Evolutionary conservation across 2,329 filamentous ascomycete species (phyloP).

Genomic region (Phyllosticta ampelicida): DNA sequence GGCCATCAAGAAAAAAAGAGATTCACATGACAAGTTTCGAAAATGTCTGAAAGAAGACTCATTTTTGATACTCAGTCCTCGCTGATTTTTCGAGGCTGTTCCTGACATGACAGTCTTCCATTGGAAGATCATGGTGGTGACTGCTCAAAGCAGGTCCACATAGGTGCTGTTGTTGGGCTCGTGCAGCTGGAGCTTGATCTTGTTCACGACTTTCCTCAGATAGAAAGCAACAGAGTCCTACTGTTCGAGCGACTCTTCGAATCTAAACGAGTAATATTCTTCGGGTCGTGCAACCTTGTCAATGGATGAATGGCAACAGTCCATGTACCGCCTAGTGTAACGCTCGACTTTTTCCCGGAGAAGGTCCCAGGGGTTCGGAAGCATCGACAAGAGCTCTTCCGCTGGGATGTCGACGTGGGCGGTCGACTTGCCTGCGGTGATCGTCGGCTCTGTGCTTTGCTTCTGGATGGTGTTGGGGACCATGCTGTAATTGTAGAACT

Average conservation of each 20-base stretch:
- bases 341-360: neutral
- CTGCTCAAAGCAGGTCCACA: neutral
- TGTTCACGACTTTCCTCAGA: neutral
- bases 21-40: neutral
- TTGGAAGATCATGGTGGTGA: slow-evolving; percentile 1
- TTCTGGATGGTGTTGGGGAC: neutral
- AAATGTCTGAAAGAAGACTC: neutral
- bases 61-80: neutral
- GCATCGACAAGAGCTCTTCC: neutral
- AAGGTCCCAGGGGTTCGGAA: neutral
- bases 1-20: neutral
- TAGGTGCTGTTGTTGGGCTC: neutral
- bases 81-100: neutral
- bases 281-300: neutral
- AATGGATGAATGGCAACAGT: neutral
- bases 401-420: neutral
- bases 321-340: neutral
- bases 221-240: neutral
- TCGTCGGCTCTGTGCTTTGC: neutral
- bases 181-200: neutral
- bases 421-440: neutral
- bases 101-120: slow-evolving; percentile 4
- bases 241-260: neutral
- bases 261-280: neutral
- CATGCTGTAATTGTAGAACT: neutral